Evolutionary conservation across 1,139 yeast genomes (phyloP).

Genomic region (Starmera stellimalicola): DNA sequence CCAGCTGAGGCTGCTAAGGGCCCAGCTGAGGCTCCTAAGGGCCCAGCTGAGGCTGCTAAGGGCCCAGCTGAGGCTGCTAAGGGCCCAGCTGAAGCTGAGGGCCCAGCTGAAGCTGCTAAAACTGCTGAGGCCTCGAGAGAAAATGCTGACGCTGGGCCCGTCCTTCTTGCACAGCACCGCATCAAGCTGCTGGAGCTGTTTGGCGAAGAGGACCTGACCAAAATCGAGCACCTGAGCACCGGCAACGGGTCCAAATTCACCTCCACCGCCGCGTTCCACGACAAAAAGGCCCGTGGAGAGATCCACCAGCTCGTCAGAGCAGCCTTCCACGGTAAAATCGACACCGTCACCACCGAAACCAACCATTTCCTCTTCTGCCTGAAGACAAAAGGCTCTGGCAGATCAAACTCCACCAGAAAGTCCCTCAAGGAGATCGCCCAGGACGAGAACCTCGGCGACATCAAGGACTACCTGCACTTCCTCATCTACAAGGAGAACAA

Average conservation of each 20-base stretch:
- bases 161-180: conserved; percentile 36
- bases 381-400: conserved; percentile 32
- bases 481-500: conserved; percentile 87
- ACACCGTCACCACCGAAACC: conserved; percentile 64
- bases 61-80: too few relatives aligned
- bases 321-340: conserved; percentile 67
- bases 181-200: conserved; percentile 40
- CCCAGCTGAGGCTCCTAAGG: too few relatives aligned
- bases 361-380: conserved; percentile 52
- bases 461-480: conserved; percentile 65
- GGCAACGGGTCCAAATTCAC: conserved; percentile 52
- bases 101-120: conserved; percentile 6
- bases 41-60: too few relatives aligned
- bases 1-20: too few relatives aligned
- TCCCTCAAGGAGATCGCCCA: conserved; percentile 32
- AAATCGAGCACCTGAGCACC: conserved; percentile 28
- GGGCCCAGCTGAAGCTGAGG: too few relatives aligned
- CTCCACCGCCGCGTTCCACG: conserved; percentile 48
- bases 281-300: conserved; percentile 62
- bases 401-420: conserved; percentile 19
- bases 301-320: conserved; percentile 70
- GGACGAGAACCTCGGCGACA: conserved; percentile 36
- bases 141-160: conserved; percentile 27
- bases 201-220: conserved; percentile 49
- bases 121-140: conserved; percentile 19